Percentiles rank a stretch among this genome's conserved stretches.
phyloP scores from a whole-genome alignment of 1,284 basidiomycete genomes.

The Austroboletus olivaceoglutinosus region DNA sequence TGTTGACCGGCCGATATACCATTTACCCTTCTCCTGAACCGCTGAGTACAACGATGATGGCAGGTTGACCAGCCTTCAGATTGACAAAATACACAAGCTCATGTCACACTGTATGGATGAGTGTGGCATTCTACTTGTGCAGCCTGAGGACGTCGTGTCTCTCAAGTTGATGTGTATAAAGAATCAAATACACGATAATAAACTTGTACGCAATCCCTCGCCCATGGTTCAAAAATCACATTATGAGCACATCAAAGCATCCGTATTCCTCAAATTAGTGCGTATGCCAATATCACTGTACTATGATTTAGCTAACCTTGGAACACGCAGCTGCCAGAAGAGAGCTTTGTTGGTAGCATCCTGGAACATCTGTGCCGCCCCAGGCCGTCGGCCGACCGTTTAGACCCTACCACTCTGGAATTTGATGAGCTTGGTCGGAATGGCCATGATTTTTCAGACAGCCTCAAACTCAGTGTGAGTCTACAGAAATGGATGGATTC shows the following conservation, averaged over 20 bases:
- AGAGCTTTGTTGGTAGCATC: background rate
- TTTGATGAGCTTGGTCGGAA: background rate
- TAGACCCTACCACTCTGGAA: background rate
- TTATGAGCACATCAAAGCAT: background rate
- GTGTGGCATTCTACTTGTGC: conserved; percentile 43
- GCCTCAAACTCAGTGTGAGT: conserved; percentile 11
- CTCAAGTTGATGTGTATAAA: conserved; percentile 45
- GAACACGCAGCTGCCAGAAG: background rate
- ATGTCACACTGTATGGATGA: conserved; percentile 37
- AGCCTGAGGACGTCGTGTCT: conserved; percentile 53
- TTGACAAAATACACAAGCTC: conserved; percentile 11
- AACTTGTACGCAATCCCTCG: background rate
- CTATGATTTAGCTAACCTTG: background rate
- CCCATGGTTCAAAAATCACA: background rate
- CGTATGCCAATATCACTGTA: background rate
- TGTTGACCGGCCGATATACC: conserved; percentile 44
- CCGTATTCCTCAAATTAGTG: background rate
- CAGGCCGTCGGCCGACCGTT: background rate
- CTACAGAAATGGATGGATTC: conserved; percentile 37
- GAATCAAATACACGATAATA: conserved; percentile 9
- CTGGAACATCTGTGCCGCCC: background rate
- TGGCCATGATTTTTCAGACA: background rate
- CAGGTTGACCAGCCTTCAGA: background rate
- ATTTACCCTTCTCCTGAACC: conserved; percentile 44
- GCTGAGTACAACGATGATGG: conserved; percentile 11